Conservation (phyloP, 2,329 filamentous ascomycete genomes). For the Aspergillus clavatus region DNA sequence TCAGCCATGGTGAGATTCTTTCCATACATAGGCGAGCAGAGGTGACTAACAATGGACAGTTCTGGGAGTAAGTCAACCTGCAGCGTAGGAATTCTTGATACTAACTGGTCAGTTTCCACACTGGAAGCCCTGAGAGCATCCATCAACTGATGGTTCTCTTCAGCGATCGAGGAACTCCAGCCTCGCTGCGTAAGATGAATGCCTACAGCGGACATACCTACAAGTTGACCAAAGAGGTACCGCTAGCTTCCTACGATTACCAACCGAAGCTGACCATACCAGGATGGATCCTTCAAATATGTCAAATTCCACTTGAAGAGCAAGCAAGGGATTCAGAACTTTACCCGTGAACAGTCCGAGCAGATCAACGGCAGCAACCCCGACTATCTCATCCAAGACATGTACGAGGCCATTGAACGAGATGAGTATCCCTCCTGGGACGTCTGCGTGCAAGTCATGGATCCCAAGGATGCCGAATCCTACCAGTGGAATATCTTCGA, state of each 20-base stretch:
- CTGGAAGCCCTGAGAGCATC: constrained; percentile 56
- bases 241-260: too few relatives aligned
- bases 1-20: not conserved
- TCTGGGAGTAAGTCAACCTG: constrained; percentile 25
- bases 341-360: constrained; percentile 62
- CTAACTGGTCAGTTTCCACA: constrained; percentile 37
- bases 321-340: constrained; percentile 42
- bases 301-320: constrained; percentile 51
- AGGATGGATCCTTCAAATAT: constrained; percentile 58
- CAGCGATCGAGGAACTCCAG: constrained; percentile 59
- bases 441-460: constrained; percentile 70
- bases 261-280: too few relatives aligned
- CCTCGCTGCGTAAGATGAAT: constrained; percentile 58
- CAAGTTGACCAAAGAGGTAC: constrained; percentile 55
- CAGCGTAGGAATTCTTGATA: not conserved
- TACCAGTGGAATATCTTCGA: constrained; percentile 83
- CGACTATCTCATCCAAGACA: constrained; percentile 72
- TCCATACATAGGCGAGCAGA: too few relatives aligned
- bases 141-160: constrained; percentile 60
- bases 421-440: constrained; percentile 69
- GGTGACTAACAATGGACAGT: constrained; percentile 10
- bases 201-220: constrained; percentile 61
- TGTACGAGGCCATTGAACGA: constrained; percentile 66
- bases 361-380: constrained; percentile 69
- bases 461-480: constrained; percentile 63